Base-by-base conservation (phyloP, 1,284 basidiomycete species). In the Tranzscheliella williamsii region DNA sequence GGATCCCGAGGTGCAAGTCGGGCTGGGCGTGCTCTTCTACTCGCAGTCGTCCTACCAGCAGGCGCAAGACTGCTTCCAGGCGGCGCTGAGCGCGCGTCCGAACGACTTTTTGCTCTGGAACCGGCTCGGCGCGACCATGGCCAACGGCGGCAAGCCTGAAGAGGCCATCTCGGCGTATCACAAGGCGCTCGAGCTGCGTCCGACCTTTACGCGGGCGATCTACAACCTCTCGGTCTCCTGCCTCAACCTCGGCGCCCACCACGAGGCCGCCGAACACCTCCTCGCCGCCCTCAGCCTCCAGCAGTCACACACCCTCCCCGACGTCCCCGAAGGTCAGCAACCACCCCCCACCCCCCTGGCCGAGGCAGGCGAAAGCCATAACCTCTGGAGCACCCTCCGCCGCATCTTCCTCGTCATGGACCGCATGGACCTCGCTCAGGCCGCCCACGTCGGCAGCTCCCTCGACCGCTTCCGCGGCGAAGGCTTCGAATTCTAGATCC, bases 181-280 rank as follows among this genome's bases (percentile, higher is more conserved):
- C 57, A 87, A 92, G 76, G 95, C 95, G 0, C 81, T 99, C n/a
- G 87, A 87, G 72, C 81, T 97, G 38, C 86, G 93, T 31, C 95
- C 95, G 13, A 93, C 91, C 2, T 98, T 96, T 76, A 97, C 95
- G 0, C 85, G 95, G 11, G 95, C 94, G 5, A 92, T 97, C 27
- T 97, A 95, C 78, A 99, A 98, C 74, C 88, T 98, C 26, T 92
- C 91, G 27, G 93, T 97, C 20, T 91, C 92, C 17, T 97, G 93
- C 90, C 79, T 98, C 57, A 98, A 98, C 76, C 92, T 98, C 38
- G 92, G 92, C 16, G 91, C 93, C 6, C 85, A 91, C 78, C 88
- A 90, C 72, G 94, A 99, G 80, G 94, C 95, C 0, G 91, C 91
- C 3, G 95, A 99, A 72, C 95, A 99, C 79, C 88, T 98, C 78